Conservation (phyloP, 2,329 filamentous ascomycete genomes). For the Dactylellina drechsleri region DNA sequence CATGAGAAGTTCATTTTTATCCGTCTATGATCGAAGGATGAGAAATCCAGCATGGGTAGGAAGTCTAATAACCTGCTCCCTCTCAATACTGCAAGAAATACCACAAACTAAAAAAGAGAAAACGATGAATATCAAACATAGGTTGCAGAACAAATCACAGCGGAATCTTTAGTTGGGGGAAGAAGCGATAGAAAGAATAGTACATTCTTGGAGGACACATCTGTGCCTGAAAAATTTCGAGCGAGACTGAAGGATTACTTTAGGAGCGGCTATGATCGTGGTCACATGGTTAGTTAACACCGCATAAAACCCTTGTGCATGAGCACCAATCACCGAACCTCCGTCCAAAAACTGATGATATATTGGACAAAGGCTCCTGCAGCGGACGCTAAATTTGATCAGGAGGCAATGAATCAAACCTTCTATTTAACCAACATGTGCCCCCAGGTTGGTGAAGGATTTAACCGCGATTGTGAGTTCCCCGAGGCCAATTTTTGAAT, state of each 20-base stretch:
- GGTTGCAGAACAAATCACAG: slow-evolving; percentile 91
- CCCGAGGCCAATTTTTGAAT: not conserved
- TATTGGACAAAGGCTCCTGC: slow-evolving; percentile 75
- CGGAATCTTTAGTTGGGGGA: slow-evolving; percentile 77
- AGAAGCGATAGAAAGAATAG: slow-evolving; percentile 86
- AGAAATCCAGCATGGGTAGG: slow-evolving; percentile 88
- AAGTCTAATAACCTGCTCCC: slow-evolving; percentile 52
- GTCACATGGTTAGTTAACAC: slow-evolving; percentile 72
- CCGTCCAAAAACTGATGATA: not conserved
- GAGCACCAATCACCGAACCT: no score
- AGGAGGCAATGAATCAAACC: slow-evolving; percentile 92
- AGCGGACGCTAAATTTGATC: slow-evolving; percentile 94
- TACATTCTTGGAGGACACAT: slow-evolving; percentile 81
- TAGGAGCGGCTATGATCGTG: slow-evolving; percentile 92
- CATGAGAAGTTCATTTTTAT: slow-evolving; percentile 78
- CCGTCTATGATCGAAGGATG: slow-evolving; percentile 86
- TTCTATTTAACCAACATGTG: slow-evolving; percentile 97
- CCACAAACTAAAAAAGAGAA: not conserved
- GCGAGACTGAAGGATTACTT: slow-evolving; percentile 93
- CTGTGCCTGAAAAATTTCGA: slow-evolving; percentile 86
- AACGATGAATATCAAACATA: slow-evolving; percentile 12
- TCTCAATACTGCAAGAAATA: no score
- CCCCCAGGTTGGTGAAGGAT: slow-evolving; percentile 96
- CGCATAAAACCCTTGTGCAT: not conserved
- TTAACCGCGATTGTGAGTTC: slow-evolving; percentile 83